Evolutionary conservation across 163 green algal genomes (phyloP), one percentile per base, ranked within the genome.

Genomic region (Chlorella variabilis): DNA sequence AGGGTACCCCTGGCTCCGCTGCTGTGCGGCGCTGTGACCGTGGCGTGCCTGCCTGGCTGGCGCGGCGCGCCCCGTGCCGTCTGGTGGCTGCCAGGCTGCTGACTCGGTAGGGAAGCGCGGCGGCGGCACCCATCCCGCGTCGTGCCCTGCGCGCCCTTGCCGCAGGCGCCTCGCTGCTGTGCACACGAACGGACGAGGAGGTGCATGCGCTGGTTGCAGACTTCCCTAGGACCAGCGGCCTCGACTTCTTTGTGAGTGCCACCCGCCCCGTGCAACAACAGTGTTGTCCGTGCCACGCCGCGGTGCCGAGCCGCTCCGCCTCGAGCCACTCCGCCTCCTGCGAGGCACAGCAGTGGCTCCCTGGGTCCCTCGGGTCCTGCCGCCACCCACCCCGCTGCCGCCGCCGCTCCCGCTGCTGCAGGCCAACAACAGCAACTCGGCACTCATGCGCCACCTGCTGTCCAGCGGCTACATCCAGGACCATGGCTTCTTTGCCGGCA

Each of bases 181-280:
- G 86, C 58, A 97, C 92, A 2, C 87, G 92, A 65, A 96, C 92
- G 1, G 93, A 97, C 49, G 76, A 77, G 0, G 91, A 98, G 89
- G 87, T 98, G 71, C 31, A 71, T 0, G 88, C 94, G 38, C 88
- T 90, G 75, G 54, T 84, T 31, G 66, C 75, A 4, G 15, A 45
- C 33, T 71, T 82, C 48, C 66, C 80, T 21, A 51, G 85, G 36
- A 85, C 82, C 36, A 58, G 77, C 25, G 69, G 84, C 8, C 88
- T 97, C 27, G 93, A 98, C 81, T 88, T 98, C 39, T 88, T 83
- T n/a, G 97, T 98, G 25, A 73, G 65, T 13, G 7, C 31, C 21
- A 58, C 33, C 41, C 18, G 2, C 67, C 27, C 6, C 27, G 15
- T 31, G 21, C 29, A 76, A 42, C 68, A 39, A 20, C 41, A 54